Conservation (phyloP, 345 rosid genomes). For the Limnanthes douglasii region DNA sequence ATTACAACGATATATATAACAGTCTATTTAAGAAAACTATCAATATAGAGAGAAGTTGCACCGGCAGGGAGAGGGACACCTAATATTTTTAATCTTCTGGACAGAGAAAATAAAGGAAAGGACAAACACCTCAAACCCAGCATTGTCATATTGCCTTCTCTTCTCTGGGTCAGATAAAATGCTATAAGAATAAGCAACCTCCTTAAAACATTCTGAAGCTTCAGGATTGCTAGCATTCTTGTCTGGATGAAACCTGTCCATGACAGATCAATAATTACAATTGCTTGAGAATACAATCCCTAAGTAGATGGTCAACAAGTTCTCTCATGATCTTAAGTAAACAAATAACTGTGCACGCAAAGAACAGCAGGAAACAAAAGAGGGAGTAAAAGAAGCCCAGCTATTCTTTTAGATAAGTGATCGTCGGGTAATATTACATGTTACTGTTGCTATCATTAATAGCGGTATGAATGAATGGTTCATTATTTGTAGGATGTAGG, state of each 20-base stretch:
- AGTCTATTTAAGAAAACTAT: constrained; percentile 2
- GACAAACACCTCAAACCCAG: constrained; percentile 83
- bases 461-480: no score
- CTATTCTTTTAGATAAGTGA: no score
- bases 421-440: no score
- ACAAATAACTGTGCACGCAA: no score
- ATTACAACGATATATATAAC: no score
- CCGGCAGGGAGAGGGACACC: no score
- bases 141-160: constrained; percentile 91
- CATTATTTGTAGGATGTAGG: no score
- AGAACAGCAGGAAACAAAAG: neutral
- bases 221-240: constrained; percentile 92
- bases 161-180: constrained; percentile 97
- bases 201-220: constrained; percentile 91
- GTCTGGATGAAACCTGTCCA: constrained; percentile 90
- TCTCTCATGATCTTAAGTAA: no score
- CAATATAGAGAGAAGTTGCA: no score
- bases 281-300: neutral
- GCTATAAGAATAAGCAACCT: constrained; percentile 96
- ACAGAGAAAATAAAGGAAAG: neutral
- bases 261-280: neutral
- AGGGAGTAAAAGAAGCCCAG: neutral
- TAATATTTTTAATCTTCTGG: no score
- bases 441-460: no score
- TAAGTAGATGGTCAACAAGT: no score